Percentiles rank a stretch among this genome's conserved stretches.
These are phyloP conservation scores for Pichia californica DNA, from an alignment of 805 yeast species.

Conservation along the genomic window DNA sequence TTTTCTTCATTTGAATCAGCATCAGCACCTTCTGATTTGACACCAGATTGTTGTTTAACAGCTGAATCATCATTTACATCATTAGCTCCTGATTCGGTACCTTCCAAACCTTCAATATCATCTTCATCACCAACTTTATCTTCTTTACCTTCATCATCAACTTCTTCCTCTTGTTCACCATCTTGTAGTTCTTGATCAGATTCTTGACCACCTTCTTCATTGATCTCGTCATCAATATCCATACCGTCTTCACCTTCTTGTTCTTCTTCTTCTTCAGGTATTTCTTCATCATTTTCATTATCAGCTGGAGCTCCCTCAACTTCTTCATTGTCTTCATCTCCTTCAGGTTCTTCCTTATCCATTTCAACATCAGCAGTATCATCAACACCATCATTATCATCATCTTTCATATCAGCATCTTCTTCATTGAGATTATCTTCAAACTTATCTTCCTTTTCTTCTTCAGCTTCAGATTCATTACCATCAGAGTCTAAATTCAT, in stretches of 20 bases:
- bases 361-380: conserved; percentile 28
- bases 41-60: conserved; percentile 28
- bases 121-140: conserved; percentile 26
- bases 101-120: conserved; percentile 25
- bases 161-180: conserved; percentile 17
- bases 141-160: conserved; percentile 21
- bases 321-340: conserved; percentile 21
- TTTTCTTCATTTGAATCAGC: conserved; percentile 35
- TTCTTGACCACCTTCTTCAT: conserved; percentile 26
- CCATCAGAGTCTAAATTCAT: conserved; percentile 80
- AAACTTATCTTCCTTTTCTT: conserved; percentile 18
- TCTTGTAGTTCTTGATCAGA: conserved; percentile 25
- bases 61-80: conserved; percentile 30
- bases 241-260: conserved; percentile 19
- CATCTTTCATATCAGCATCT: conserved; percentile 21
- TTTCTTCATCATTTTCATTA: conserved; percentile 26
- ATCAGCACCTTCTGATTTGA: conserved; percentile 33
- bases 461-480: conserved; percentile 36
- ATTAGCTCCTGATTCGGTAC: conserved; percentile 30
- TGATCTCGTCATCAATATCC: conserved; percentile 17
- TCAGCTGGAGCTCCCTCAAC: conserved; percentile 24
- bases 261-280: conserved; percentile 24
- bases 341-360: conserved; percentile 23
- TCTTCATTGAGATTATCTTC: conserved; percentile 25
- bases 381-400: conserved; percentile 16